Evolutionary conservation across 352 stramenopile species (phyloP).

Genomic region (Globisporangium camurandrum): DNA sequence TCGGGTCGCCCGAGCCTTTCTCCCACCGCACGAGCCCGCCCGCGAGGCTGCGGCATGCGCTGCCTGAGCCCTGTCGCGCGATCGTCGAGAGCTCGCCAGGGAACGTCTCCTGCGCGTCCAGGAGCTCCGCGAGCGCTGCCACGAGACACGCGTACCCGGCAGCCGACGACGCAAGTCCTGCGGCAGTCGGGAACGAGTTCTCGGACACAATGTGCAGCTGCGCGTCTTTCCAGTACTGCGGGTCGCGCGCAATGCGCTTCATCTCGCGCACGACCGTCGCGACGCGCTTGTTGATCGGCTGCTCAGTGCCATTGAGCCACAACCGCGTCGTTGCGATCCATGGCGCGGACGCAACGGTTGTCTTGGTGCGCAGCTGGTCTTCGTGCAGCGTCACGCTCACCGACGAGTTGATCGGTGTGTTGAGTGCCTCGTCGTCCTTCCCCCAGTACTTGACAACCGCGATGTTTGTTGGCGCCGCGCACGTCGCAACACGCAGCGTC

Average conservation of each 20-base stretch:
- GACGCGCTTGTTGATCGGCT: conserved; percentile 77
- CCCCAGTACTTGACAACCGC: conserved; percentile 99
- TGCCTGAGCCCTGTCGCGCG: conserved; percentile 93
- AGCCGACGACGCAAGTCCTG: conserved; percentile 95
- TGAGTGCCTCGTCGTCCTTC: conserved; percentile 88
- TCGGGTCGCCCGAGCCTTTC: conserved; percentile 67
- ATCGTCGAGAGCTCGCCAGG: conserved; percentile 88
- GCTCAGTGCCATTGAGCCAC: conserved; percentile 95
- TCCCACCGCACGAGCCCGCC: conserved; percentile 97
- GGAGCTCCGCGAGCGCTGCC: conserved; percentile 85
- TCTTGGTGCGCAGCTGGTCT: conserved; percentile 92
- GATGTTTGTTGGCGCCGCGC: conserved; percentile 96
- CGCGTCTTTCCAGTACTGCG: conserved; percentile 8
- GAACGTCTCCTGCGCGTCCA: conserved; percentile 83
- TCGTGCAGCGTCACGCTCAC: conserved; percentile 95
- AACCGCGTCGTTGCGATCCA: conserved; percentile 85
- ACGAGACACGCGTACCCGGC: conserved; percentile 96
- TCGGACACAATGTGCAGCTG: conserved; percentile 92
- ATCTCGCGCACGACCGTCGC: conserved; percentile 64
- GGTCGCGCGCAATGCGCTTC: conserved; percentile 28
- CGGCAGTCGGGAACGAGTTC: conserved; percentile 98
- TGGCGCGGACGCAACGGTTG: conserved; percentile 75
- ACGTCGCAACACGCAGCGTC: conserved; percentile 69
- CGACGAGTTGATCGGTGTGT: conserved; percentile 97
- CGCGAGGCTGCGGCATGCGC: conserved; percentile 92